phyloP scores from a whole-genome alignment of 495 filamentous ascomycete genomes.

The Aspergillus baeticus region DNA sequence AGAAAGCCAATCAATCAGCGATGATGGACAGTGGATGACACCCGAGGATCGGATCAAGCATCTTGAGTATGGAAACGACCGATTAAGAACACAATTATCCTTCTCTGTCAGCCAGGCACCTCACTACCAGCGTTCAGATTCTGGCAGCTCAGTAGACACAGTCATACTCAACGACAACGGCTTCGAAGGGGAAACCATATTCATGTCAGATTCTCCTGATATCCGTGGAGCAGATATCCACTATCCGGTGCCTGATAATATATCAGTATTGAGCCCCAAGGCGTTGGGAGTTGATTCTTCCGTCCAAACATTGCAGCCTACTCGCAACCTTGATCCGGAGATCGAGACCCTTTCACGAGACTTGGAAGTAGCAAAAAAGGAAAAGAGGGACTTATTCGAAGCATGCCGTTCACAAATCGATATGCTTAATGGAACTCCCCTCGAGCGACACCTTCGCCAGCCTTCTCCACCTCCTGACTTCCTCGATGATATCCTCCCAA shows the following conservation, averaged over 20 bases:
- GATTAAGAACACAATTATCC: slow-evolving; percentile 16
- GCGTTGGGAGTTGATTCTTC: slow-evolving; percentile 15
- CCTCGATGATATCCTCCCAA: slow-evolving; percentile 31
- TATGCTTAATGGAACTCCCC: slow-evolving; percentile 30
- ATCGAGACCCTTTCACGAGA: slow-evolving; percentile 28
- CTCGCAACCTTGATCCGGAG: slow-evolving; percentile 22
- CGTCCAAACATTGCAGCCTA: slow-evolving; percentile 15
- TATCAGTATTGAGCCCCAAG: slow-evolving; percentile 16
- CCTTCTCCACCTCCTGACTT: slow-evolving; percentile 41
- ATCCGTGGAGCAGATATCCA: slow-evolving; percentile 19
- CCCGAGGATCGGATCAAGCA: slow-evolving; percentile 25
- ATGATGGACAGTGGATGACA: slow-evolving; percentile 24
- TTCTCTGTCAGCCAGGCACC: slow-evolving; percentile 14
- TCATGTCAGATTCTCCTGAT: slow-evolving; percentile 38
- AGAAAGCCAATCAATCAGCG: slow-evolving; percentile 23
- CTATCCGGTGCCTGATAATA: slow-evolving; percentile 18
- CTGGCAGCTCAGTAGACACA: slow-evolving; percentile 25
- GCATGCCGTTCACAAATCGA: slow-evolving; percentile 37
- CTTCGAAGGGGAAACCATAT: slow-evolving; percentile 23
- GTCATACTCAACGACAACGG: slow-evolving; percentile 34
- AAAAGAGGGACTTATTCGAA: slow-evolving; percentile 40
- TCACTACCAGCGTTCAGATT: background rate
- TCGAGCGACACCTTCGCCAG: slow-evolving; percentile 32
- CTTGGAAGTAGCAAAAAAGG: slow-evolving; percentile 36
- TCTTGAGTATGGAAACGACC: slow-evolving; percentile 19